phyloP scores from a whole-genome alignment of 768 basidiomycete genomes.

The Agrocybe pediades region DNA sequence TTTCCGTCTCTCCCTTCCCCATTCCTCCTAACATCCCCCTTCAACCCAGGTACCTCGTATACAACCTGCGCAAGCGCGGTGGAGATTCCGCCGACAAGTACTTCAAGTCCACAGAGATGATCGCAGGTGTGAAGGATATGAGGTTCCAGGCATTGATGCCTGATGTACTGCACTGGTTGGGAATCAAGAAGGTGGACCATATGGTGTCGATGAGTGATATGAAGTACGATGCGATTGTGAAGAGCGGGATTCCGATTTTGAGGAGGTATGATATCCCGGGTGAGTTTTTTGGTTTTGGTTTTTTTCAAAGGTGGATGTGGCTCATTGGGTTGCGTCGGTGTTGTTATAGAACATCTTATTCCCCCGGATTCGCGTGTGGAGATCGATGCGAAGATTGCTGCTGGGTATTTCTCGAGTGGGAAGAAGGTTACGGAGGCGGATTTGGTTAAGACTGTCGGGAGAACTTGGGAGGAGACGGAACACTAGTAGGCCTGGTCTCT shows the following conservation, averaged over 20 bases:
- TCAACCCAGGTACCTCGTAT: slow-evolving; percentile 78
- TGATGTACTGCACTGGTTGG: slow-evolving; percentile 94
- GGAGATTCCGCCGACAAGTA: slow-evolving; percentile 93
- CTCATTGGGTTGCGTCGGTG: neutral
- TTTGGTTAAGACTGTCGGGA: slow-evolving; percentile 81
- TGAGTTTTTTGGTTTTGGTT: slow-evolving; percentile 26
- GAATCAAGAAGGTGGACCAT: slow-evolving; percentile 85
- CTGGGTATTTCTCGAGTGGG: slow-evolving; percentile 87
- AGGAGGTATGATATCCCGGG: slow-evolving; percentile 88
- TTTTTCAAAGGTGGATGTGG: slow-evolving; percentile 1
- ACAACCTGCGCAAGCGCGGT: slow-evolving; percentile 93
- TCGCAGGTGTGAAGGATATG: slow-evolving; percentile 96
- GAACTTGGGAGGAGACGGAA: slow-evolving; percentile 90
- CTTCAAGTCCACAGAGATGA: slow-evolving; percentile 90
- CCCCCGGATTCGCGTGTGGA: slow-evolving; percentile 91
- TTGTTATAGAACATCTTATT: slow-evolving; percentile 70
- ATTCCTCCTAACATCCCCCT: neutral
- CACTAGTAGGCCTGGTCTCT: too few species aligned
- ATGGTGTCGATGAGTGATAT: slow-evolving; percentile 93
- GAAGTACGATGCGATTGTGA: slow-evolving; percentile 95
- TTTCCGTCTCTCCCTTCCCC: neutral
- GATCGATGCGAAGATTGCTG: slow-evolving; percentile 95
- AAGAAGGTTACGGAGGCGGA: slow-evolving; percentile 79
- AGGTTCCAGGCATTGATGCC: slow-evolving; percentile 96
- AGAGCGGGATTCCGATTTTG: slow-evolving; percentile 81